Base-by-base conservation (phyloP, 768 basidiomycete genomes). In the Boletus sp. region DNA sequence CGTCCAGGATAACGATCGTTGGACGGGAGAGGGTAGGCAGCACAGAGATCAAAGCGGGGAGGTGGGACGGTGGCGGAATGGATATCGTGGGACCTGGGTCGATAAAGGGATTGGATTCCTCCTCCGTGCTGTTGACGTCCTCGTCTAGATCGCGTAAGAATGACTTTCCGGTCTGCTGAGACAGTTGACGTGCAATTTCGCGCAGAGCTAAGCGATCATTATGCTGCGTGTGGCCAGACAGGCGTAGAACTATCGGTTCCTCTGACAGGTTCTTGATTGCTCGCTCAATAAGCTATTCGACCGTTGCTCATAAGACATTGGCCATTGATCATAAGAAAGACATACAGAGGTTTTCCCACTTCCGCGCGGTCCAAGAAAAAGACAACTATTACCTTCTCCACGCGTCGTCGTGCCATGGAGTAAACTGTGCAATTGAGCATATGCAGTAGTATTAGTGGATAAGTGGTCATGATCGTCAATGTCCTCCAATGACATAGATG, bases 351-450 rank as follows among this genome's bases (percentile, higher is more conserved):
- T 87, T 74, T 98, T 97, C 18, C 94, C 95, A 59, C 87, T 89
- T 15, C 92, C 92, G 57, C 86, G 79, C 2, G 92, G 87, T 18
- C 95, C 95, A 44, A 94, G 77, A 4, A 98, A 67, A 53, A 97
- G 78, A 66, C 94, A 97, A 56, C 94, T 96, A 60, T 98, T 98
- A 4, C 95, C 94, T 76, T 98, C 95, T 10, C 88, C 89, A 30
- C 94, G 82, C 20, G 75, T 74, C 5, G 90, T 78, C 1, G 92
- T 92, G 11, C 94, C 94, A 20, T 73, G 69, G 5, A 97, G 75
- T 20, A 98, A 72, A 47, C 83, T 80, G 1, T 73, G 66, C 12
- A 98, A 69, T 54, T 90, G 84, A 35, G 81, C 66, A 29, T 78
- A 72, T 0, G 89, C 85, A 17, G 75, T 65, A 2, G 61, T 69